A percentile compares a stretch with the other conserved stretches of the same genome.
Conservation (phyloP, 2,329 filamentous ascomycete genomes). For the Apiospora koreana region DNA sequence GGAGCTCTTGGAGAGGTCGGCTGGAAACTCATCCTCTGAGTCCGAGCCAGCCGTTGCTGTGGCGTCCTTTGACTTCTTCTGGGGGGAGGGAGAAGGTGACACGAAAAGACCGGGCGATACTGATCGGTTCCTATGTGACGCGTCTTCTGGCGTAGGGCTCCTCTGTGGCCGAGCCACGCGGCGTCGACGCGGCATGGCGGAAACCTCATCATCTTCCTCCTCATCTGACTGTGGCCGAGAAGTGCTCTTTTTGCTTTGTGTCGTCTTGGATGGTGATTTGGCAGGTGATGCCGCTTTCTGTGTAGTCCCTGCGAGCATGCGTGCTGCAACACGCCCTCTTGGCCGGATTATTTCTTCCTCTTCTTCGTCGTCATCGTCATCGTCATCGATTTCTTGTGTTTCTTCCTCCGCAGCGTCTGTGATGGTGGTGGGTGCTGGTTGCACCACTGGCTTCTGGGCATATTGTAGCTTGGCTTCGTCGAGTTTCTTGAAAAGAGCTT, state of each 20-base stretch:
- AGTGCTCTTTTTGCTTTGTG: not conserved
- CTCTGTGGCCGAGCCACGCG: slow-evolving; percentile 25
- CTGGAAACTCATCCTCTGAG: slow-evolving; percentile 50
- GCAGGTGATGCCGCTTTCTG: not conserved
- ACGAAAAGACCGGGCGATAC: slow-evolving; percentile 59
- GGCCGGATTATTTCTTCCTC: slow-evolving; percentile 43
- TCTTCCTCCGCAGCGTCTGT: slow-evolving; percentile 14
- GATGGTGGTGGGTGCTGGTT: slow-evolving; percentile 13
- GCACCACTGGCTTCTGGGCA: slow-evolving; percentile 19
- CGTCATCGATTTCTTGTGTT: slow-evolving; percentile 31
- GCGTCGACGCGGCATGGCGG: slow-evolving; percentile 25
- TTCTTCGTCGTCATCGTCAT: slow-evolving; percentile 43
- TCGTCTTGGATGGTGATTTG: slow-evolving; percentile 7
- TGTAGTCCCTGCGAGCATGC: slow-evolving; percentile 25
- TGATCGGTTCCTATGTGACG: slow-evolving; percentile 31
- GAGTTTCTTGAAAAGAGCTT: slow-evolving; percentile 25
- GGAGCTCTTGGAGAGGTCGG: slow-evolving; percentile 46
- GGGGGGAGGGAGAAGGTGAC: slow-evolving; percentile 46
- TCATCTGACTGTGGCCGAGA: slow-evolving; percentile 17
- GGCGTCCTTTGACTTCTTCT: slow-evolving; percentile 27
- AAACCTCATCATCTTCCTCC: slow-evolving; percentile 29
- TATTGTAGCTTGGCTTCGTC: slow-evolving; percentile 19
- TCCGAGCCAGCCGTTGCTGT: slow-evolving; percentile 37
- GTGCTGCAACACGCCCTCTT: slow-evolving; percentile 36
- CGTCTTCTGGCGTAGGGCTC: slow-evolving; percentile 27